A percentile compares a stretch with the other conserved stretches of the same genome.
phyloP scores from a whole-genome alignment of 1,284 basidiomycete genomes.

The Tremellales sp. region DNA sequence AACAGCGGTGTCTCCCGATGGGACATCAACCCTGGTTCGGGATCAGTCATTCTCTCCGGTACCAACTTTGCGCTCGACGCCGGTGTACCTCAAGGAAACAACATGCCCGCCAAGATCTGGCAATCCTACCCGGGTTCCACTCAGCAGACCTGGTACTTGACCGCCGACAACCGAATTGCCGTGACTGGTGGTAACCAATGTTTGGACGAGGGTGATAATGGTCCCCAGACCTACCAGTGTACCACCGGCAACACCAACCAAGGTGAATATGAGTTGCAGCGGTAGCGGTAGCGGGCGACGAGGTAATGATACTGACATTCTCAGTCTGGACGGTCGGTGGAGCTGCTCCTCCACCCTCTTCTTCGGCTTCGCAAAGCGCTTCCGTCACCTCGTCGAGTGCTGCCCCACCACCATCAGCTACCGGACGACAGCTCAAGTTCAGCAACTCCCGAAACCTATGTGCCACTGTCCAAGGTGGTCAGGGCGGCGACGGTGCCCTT shows the following conservation, averaged over 20 bases:
- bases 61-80: slow-evolving; percentile 25
- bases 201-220: slow-evolving; percentile 21
- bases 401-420: background rate
- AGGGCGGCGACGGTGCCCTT: background rate
- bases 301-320: too few species aligned
- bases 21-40: slow-evolving; percentile 21
- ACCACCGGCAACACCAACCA: slow-evolving; percentile 32
- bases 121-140: slow-evolving; percentile 16
- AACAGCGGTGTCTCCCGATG: background rate
- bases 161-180: slow-evolving; percentile 33
- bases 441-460: background rate
- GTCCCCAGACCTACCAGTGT: slow-evolving; percentile 33
- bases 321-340: background rate
- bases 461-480: background rate
- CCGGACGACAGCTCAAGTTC: background rate
- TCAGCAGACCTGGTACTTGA: slow-evolving; percentile 26
- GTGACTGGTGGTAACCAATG: slow-evolving; percentile 34
- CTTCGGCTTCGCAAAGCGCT: background rate
- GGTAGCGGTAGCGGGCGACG: too few species aligned
- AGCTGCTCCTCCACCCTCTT: background rate
- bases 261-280: slow-evolving; percentile 13
- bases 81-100: slow-evolving; percentile 17
- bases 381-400: background rate
- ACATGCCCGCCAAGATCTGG: slow-evolving; percentile 17
- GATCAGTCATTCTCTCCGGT: slow-evolving; percentile 14